These are phyloP conservation scores for Leishmania guyanensis DNA, from an alignment of 208 protist species.

Conservation along the genomic window DNA sequence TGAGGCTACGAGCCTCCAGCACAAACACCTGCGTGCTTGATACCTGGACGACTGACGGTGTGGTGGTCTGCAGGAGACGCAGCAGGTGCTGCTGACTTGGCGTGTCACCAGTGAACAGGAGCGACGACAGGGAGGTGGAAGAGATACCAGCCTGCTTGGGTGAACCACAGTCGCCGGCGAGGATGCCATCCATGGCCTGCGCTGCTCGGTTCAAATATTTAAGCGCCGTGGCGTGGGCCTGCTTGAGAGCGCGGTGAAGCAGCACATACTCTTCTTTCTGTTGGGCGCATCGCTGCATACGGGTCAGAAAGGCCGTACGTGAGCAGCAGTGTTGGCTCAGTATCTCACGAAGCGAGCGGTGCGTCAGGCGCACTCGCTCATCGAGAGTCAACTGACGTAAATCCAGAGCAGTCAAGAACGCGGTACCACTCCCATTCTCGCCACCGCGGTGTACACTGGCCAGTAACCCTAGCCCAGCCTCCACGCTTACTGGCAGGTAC, in stretches of 20 bases:
- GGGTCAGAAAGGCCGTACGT: background rate
- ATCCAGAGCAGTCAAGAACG: conserved; percentile 4
- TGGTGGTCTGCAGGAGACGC: conserved; percentile 14
- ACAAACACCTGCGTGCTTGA: conserved; percentile 10
- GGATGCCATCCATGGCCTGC: background rate
- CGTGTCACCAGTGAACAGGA: conserved; percentile 22
- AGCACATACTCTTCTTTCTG: conserved; percentile 21
- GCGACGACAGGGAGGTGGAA: background rate
- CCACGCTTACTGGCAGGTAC: conserved; percentile 20
- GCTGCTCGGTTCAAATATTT: conserved; percentile 10
- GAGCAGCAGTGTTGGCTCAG: conserved; percentile 4
- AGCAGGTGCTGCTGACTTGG: conserved; percentile 22
- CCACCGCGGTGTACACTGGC: background rate
- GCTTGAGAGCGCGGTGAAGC: conserved; percentile 19
- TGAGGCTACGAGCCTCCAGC: conserved; percentile 45
- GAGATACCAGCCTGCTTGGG: background rate
- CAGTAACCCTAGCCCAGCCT: conserved; percentile 10
- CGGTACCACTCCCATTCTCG: background rate
- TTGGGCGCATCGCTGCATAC: conserved; percentile 2
- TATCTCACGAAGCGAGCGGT: background rate
- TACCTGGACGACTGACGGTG: conserved; percentile 12
- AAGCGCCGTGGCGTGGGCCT: conserved; percentile 9
- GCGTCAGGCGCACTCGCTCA: conserved; percentile 23
- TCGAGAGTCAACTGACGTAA: conserved; percentile 14
- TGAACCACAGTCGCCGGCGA: background rate